A percentile compares a stretch with the other conserved stretches of the same genome.
Conservation (phyloP, 73 alveolate species). For the Diophrys sp. region DNA sequence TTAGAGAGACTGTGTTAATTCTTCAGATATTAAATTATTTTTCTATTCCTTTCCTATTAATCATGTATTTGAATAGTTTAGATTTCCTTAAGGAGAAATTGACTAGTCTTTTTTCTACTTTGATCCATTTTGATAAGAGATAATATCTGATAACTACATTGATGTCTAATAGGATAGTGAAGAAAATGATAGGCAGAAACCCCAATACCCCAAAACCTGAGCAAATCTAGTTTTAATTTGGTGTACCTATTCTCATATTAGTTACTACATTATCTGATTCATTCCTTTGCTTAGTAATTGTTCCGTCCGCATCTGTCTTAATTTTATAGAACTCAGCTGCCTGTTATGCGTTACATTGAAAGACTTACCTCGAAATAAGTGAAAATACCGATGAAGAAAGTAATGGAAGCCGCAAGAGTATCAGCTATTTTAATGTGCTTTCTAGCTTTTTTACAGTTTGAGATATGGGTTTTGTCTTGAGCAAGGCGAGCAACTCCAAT, state of each 20-base stretch:
- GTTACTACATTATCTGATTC: background rate
- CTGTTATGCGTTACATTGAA: too few species aligned
- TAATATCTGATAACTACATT: background rate
- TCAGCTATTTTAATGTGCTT: conserved; percentile 19
- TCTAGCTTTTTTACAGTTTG: background rate
- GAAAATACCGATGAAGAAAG: conserved; percentile 23
- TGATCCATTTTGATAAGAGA: conserved; percentile 13
- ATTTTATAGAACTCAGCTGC: conserved; percentile 14
- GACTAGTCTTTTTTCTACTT: conserved; percentile 17
- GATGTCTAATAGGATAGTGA: conserved; percentile 20
- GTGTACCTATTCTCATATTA: conserved; percentile 20
- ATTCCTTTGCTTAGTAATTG: background rate
- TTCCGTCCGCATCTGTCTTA: background rate
- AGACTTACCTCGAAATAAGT: conserved; percentile 40
- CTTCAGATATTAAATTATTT: too few species aligned
- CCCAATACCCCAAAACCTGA: too few species aligned
- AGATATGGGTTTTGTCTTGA: background rate
- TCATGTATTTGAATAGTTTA: conserved; percentile 21
- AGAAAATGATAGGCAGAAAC: conserved; percentile 17
- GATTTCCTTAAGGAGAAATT: conserved; percentile 25
- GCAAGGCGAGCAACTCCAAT: background rate
- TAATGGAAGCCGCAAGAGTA: conserved; percentile 16
- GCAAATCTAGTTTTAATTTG: too few species aligned
- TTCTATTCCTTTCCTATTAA: too few species aligned
- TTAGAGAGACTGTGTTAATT: too few species aligned